Conservation (phyloP, 2,329 filamentous ascomycete genomes). For the Thelonectria olida region DNA sequence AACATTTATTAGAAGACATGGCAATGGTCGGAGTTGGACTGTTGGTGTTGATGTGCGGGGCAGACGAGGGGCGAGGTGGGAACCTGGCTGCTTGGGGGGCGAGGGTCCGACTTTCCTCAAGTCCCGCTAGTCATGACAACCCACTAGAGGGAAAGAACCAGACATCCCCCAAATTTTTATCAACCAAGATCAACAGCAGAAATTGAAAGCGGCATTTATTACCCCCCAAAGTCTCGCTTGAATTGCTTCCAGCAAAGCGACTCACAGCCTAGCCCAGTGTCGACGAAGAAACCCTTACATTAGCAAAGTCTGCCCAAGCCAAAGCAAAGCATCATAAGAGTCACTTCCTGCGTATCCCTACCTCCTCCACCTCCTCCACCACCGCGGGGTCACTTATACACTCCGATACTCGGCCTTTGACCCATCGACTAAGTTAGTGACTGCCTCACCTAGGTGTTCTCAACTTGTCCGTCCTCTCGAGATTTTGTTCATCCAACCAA, state of each 20-base stretch:
- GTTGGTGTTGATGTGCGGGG: no score
- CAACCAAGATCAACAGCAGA: not conserved
- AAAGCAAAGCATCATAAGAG: not conserved
- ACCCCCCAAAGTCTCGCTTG: not conserved
- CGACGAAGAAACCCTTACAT: no score
- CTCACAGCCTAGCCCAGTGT: no score
- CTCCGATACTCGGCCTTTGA: constrained; percentile 22
- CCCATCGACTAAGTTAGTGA: constrained; percentile 9
- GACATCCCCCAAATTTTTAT: not conserved
- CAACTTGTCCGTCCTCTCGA: constrained; percentile 3
- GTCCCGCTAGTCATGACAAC: not conserved
- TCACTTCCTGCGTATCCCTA: not conserved
- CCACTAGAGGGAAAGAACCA: not conserved
- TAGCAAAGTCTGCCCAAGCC: no score
- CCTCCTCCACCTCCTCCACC: not conserved
- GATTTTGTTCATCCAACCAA: constrained; percentile 9
- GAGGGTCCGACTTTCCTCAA: not conserved
- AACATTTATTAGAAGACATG: not conserved
- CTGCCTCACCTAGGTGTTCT: not conserved
- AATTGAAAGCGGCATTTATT: not conserved
- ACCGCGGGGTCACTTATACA: constrained; percentile 5
- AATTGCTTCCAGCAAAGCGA: no score
- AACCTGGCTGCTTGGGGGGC: no score
- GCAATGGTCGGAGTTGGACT: not conserved
- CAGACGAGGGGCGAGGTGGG: not conserved